Evolutionary conservation across 805 yeast species (phyloP), one percentile per base, ranked within the genome.

Genomic region (Candida palmyrensis): DNA sequence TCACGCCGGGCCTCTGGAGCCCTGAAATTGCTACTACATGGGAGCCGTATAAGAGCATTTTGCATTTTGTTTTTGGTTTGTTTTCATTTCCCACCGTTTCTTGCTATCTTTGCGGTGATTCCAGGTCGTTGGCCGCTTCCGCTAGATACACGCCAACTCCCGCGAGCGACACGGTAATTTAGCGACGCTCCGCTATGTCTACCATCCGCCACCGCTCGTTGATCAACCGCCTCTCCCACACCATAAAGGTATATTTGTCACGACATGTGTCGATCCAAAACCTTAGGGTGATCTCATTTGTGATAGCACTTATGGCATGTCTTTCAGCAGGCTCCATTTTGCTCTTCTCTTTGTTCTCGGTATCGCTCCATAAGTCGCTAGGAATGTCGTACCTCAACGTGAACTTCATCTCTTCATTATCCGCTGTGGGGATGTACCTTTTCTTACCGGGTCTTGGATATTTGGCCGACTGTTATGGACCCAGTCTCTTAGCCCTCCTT

Each of bases 391-490:
- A 86, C 43, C 63, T 84, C 33, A 57, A 67, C 32, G 66, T 73
- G 53, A 92, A 90, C 57, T 56, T 77, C 36, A 77, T 90, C 9
- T 82, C 94, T 4, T 79, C 87, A 18, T 65, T 73, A 16, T 78
- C 85, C 24, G 80, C 83, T 18, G 53, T 83, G 38, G 97, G 97
- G 2, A 77, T 85, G 76, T 92, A 90, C 53, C 54, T 87, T 33
- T 79, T 90, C 7, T 75, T 90, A 5, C 97, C 97, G 0, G 49
- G 81, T 0, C 56, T 88, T 27, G 97, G 97, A 1, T 75, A 82
- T 42, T 58, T 85, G 31, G 88, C 92, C 2, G 96, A 88, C 51
- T 66, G 79, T n/a, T 84, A 82, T 49, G 95, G 96, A 0, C 88
- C 95, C 1, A 82, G 82, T 8, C 50, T 82, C 11, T 54, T 88